Base-by-base conservation (phyloP, 345 rosid genomes). In the Lepidium africanum region DNA sequence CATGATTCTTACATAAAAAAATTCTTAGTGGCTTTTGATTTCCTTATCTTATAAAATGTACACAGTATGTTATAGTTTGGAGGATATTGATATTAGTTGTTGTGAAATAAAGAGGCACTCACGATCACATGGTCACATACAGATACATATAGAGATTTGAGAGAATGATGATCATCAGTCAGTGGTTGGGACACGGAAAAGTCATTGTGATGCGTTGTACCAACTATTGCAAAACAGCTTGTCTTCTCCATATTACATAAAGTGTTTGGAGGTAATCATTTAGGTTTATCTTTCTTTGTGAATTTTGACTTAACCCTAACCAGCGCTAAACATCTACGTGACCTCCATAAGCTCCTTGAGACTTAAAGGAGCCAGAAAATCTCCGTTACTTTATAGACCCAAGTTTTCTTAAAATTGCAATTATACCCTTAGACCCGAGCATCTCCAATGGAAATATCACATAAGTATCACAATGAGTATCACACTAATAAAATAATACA, bases 171-270 rank as follows among this genome's bases (percentile, higher is more conserved):
- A 12, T 17, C 19, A 47, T 63, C 21, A 45, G 74, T 52, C 17
- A 53, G 75, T 71, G 69, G 69, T 16, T 63, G 13, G 40, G 57
- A 63, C 75, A 71, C 69, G 75, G 35, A 43, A 38, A 43, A 35
- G 33, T 52, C 33, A 63, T 54, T 71, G 23, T 21, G 57, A 54
- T 63, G 63, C 11, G 62, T n/a, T 57, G 62, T 17, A 57, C 46
- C 62, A 38, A 6, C 13, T 37, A 57, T 37, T 57, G 15, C 21
- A 11, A 23, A 49, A 69, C 67, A 69, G 16, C 59, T 69, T 59
- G 10, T 33, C 46, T 70, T 33, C 61, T 61, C 61, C 54, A 61
- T 21, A 41, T 21, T 11, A 21, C 40, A 17, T 38, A 5, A 19
- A 55, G 51, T 70, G 19, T 60, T 11, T 30, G 37, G 5, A 30